Percentiles rank a stretch among this genome's conserved stretches.
phyloP scores from a whole-genome alignment of 495 filamentous ascomycete genomes.

The Annulohypoxylon moriforme region DNA sequence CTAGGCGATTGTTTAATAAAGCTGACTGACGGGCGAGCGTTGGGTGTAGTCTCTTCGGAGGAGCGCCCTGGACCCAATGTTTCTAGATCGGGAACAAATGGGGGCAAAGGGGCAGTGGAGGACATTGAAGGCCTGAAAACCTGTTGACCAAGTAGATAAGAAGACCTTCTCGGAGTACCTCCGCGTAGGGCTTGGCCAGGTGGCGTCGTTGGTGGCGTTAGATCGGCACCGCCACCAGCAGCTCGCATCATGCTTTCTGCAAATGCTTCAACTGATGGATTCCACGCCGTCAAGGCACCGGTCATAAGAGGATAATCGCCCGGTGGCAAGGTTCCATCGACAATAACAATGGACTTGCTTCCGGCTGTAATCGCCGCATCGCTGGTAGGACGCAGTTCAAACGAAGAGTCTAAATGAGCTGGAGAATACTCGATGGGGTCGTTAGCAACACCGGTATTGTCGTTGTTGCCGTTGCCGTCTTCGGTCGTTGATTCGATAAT shows the following conservation, averaged over 20 bases:
- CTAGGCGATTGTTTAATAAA: conserved; percentile 38
- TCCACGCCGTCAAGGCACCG: conserved; percentile 55
- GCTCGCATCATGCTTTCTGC: conserved; percentile 59
- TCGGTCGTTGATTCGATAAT: conserved; percentile 52
- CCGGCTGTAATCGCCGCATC: conserved; percentile 74
- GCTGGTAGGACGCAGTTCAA: conserved; percentile 51
- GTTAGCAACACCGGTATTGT: conserved; percentile 9
- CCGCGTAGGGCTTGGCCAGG: conserved; percentile 53
- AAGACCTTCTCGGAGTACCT: conserved; percentile 61
- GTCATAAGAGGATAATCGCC: conserved; percentile 59
- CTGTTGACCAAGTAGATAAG: conserved; percentile 61
- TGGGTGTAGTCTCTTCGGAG: conserved; percentile 42
- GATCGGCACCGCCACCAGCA: conserved; percentile 54
- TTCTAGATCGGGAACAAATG: conserved; percentile 54
- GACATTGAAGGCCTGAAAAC: conserved; percentile 45
- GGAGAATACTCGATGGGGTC: conserved; percentile 53
- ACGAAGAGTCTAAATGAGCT: conserved; percentile 54
- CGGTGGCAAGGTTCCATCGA: conserved; percentile 72
- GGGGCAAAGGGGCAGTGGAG: conserved; percentile 50
- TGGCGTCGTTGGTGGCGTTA: conserved; percentile 66
- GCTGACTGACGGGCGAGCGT: conserved; percentile 49
- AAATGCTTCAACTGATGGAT: conserved; percentile 62
- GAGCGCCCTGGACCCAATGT: conserved; percentile 43
- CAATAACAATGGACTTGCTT: conserved; percentile 88
- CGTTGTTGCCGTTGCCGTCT: neutral